These are phyloP conservation scores for Solanum infundibuliforme DNA, from an alignment of 257 asterid genomes.

Conservation along the genomic window DNA sequence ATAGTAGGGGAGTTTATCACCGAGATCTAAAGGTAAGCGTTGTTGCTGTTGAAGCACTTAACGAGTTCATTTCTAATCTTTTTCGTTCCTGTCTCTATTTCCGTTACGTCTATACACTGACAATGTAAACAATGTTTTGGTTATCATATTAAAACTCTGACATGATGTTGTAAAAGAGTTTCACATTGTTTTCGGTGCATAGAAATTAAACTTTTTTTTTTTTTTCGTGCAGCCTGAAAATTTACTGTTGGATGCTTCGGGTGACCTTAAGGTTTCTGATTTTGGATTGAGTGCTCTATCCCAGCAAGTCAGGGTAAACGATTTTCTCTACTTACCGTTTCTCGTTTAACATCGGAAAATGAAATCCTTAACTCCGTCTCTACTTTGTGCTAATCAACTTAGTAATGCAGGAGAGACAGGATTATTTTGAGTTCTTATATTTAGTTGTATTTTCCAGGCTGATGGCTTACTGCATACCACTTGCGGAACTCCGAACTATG, in stretches of 20 bases:
- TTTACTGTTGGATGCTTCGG: slow-evolving; percentile 64
- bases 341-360: neutral
- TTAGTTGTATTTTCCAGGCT: slow-evolving; percentile 35
- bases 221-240: slow-evolving; percentile 62
- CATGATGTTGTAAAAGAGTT: neutral
- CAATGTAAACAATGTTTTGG: neutral
- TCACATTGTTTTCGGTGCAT: neutral
- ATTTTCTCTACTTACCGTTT: neutral
- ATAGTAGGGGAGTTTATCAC: slow-evolving; percentile 92
- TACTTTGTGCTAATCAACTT: neutral
- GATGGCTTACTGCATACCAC: slow-evolving; percentile 94
- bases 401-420: neutral
- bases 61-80: neutral
- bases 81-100: neutral
- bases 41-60: neutral
- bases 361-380: neutral
- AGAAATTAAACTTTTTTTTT: neutral
- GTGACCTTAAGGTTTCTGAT: slow-evolving; percentile 87
- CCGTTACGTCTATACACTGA: neutral
- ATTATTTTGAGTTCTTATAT: neutral
- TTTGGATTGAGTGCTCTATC: slow-evolving; percentile 92
- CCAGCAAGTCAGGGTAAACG: slow-evolving; percentile 83
- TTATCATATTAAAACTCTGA: neutral
- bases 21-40: slow-evolving; percentile 69
- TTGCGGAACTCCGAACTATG: slow-evolving; percentile 96